These are phyloP conservation scores for Ammopiptanthus mongolicus DNA, from an alignment of 306 rosid species.

Conservation along the genomic window DNA sequence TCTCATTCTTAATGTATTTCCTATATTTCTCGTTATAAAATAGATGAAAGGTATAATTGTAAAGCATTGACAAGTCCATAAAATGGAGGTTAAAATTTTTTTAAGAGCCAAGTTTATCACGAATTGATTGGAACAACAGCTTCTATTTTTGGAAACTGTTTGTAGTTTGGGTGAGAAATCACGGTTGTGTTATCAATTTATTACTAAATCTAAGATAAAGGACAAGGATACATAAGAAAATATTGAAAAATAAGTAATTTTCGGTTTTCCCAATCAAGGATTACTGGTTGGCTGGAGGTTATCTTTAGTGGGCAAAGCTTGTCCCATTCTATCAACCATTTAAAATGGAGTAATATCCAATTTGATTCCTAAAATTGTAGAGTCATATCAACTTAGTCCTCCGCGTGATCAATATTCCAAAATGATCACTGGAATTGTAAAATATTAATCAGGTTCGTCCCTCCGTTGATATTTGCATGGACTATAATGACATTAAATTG, in stretches of 20 bases:
- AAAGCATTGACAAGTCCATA: not conserved
- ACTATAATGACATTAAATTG: too few species aligned
- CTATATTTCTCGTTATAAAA: not conserved
- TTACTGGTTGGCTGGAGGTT: not conserved
- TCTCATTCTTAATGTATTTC: not conserved
- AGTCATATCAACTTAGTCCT: too few species aligned
- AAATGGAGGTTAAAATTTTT: not conserved
- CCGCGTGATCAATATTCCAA: too few species aligned
- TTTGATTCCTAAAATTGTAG: too few species aligned
- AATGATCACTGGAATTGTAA: too few species aligned
- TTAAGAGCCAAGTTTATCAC: not conserved
- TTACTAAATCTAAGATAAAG: not conserved
- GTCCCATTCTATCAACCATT: slow-evolving; percentile 14
- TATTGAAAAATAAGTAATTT: too few species aligned
- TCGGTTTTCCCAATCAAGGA: not conserved
- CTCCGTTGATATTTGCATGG: too few species aligned
- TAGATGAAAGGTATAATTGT: not conserved
- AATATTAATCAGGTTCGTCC: too few species aligned
- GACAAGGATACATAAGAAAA: not conserved
- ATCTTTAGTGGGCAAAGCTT: slow-evolving; percentile 6
- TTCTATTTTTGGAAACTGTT: not conserved
- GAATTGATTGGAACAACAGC: not conserved
- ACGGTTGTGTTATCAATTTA: slow-evolving; percentile 1
- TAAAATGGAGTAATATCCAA: too few species aligned
- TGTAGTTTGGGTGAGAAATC: not conserved